Evolutionary conservation across 352 stramenopile genomes (phyloP), one percentile per base, ranked within the genome.

Genomic region (Phytophthora colocasiae): DNA sequence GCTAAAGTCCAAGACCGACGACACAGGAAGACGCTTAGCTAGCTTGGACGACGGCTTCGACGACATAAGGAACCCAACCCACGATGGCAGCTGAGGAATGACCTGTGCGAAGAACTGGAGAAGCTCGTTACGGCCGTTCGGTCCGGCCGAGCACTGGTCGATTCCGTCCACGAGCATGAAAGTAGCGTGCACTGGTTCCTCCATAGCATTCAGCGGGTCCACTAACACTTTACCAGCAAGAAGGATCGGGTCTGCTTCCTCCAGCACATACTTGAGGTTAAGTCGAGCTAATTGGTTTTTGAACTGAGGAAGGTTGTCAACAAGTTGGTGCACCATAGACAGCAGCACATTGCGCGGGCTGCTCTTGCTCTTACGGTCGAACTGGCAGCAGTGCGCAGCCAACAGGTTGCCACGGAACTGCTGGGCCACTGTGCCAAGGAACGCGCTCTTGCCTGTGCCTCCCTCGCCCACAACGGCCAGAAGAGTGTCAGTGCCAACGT

Each of bases 311-410:
- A 93, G 43, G n/a, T 71, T 81, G 11, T 73, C 58, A 19, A 90
- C 75, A n/a, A 96, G 54, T 59, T 96, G 88, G 59, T 92, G 86
- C 51, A 93, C 84, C n/a, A 96, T 51, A 24, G 88, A 96, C 11
- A 94, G 68, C 70, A 96, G 47, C 43, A 92, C 77, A 49, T 91
- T 90, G 26, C 86, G 83, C 12, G 84, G 83, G 22, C 62, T 79
- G 54, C 80, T 90, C 67, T 92, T 88, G 69, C 66, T 75, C 66
- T 92, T 93, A 29, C 70, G 73, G 62, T 96, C 88, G 31, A 94
- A 96, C 22, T 91, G 80, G 44, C 78, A 90, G 54, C 91, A 86
- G 54, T 96, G 88, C 6, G 78, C 58, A 14, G 81, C 88, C 17
- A 92, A 44, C 36, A 94, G 54, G 27, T 91, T 79, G 1, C 56